Evolutionary conservation across 2,329 filamentous ascomycete species (phyloP).

Genomic region (Xylaria sp.): DNA sequence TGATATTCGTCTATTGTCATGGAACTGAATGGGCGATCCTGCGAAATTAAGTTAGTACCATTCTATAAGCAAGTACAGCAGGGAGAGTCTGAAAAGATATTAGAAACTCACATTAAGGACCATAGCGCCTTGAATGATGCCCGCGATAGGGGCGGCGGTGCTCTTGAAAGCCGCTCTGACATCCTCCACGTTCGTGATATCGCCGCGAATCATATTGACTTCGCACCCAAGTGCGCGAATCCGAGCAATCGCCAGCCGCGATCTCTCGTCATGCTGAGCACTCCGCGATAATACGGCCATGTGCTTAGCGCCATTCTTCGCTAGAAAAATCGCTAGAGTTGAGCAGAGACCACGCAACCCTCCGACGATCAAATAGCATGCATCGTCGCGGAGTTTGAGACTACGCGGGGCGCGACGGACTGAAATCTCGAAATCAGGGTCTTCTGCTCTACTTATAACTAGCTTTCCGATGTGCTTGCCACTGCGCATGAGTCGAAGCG

Average conservation of each 20-base stretch:
- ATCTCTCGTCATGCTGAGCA: background rate
- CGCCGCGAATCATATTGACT: conserved; percentile 32
- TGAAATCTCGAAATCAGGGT: conserved; percentile 41
- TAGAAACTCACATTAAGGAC: background rate
- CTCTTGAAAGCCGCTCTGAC: conserved; percentile 29
- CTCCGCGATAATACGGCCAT: conserved; percentile 34
- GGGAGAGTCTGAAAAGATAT: too few relatives aligned
- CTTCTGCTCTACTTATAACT: conserved; percentile 45
- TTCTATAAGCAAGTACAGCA: too few relatives aligned
- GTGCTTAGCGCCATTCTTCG: conserved; percentile 49
- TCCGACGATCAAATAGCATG: conserved; percentile 53
- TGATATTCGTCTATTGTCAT: conserved; percentile 52
- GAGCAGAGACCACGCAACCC: conserved; percentile 54
- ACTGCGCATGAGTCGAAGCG: conserved; percentile 7
- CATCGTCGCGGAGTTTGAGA: conserved; percentile 42
- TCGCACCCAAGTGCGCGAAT: conserved; percentile 37
- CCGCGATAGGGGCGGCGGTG: conserved; percentile 22
- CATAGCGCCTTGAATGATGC: conserved; percentile 20
- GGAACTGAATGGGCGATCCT: conserved; percentile 41
- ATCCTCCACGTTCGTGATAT: conserved; percentile 37
- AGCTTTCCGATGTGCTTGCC: conserved; percentile 53
- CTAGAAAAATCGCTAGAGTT: conserved; percentile 50
- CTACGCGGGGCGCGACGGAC: conserved; percentile 35
- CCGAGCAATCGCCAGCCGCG: conserved; percentile 31
- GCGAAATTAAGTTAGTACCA: conserved; percentile 16